Evolutionary conservation across 2,329 filamentous ascomycete genomes (phyloP).

Genomic region (Akanthomyces lecanii): DNA sequence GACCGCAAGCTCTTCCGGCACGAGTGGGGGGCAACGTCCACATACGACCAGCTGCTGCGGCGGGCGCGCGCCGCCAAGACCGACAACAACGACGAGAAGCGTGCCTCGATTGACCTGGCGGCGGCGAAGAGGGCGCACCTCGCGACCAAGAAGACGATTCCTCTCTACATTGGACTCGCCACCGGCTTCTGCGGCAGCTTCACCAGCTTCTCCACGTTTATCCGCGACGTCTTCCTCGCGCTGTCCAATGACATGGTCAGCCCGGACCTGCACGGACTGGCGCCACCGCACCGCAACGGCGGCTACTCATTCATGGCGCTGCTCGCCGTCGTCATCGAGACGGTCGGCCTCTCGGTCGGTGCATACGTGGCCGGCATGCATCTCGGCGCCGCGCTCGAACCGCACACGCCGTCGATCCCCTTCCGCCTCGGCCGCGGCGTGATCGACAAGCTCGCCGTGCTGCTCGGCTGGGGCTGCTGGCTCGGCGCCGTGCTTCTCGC

Average conservation of each 20-base stretch:
- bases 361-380: conserved; percentile 64
- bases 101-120: conserved; percentile 32
- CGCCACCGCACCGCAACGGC: conserved; percentile 51
- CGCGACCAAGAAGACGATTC: conserved; percentile 76
- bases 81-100: conserved; percentile 33
- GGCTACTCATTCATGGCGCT: conserved; percentile 83
- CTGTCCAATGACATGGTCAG: conserved; percentile 56
- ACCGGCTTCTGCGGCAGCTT: conserved; percentile 88
- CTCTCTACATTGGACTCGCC: conserved; percentile 79
- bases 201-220: conserved; percentile 84
- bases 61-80: conserved; percentile 21
- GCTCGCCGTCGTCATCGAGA: conserved; percentile 68
- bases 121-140: conserved; percentile 54
- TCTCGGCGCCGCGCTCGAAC: no score
- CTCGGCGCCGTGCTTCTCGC: conserved; percentile 68
- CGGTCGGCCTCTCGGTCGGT: conserved; percentile 64
- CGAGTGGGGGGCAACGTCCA: conserved; percentile 53
- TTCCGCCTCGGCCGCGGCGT: conserved; percentile 52
- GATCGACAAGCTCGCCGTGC: conserved; percentile 58
- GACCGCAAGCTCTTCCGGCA: conserved; percentile 70
- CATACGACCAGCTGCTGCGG: conserved; percentile 35
- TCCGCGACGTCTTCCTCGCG: conserved; percentile 74
- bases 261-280: conserved; percentile 32
- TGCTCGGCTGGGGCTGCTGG: conserved; percentile 73
- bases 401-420: conserved; percentile 53